These are phyloP conservation scores for Amanita phalloides DNA, from an alignment of 768 basidiomycete genomes.

Conservation along the genomic window DNA sequence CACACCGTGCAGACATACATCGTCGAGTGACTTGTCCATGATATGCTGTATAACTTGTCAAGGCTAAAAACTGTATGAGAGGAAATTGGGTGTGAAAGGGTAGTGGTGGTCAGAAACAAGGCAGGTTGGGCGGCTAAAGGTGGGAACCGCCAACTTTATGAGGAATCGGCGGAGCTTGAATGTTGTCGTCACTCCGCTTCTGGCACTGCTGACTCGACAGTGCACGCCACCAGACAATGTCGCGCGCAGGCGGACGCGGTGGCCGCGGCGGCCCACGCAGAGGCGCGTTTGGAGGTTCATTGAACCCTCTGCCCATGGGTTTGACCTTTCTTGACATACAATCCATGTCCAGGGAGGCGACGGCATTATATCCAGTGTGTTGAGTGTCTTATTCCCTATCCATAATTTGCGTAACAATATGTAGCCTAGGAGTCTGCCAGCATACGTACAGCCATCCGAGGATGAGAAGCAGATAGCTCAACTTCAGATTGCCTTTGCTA, in stretches of 20 bases:
- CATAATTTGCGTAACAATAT: conserved; percentile 8
- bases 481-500: conserved; percentile 55
- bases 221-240: conserved; percentile 18
- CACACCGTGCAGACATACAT: conserved; percentile 34
- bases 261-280: conserved; percentile 39
- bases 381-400: conserved; percentile 13
- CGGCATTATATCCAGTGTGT: conserved; percentile 75
- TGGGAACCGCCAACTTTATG: conserved; percentile 1
- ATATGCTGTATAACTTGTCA: conserved; percentile 8
- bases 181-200: conserved; percentile 16
- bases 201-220: conserved; percentile 6
- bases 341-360: conserved; percentile 63
- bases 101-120: conserved; percentile 24
- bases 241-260: conserved; percentile 31
- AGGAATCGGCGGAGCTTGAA: conserved; percentile 31
- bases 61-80: conserved; percentile 8
- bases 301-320: conserved; percentile 60
- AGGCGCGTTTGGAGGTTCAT: conserved; percentile 46
- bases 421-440: conserved; percentile 61
- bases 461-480: conserved; percentile 59
- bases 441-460: conserved; percentile 52
- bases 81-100: conserved; percentile 13
- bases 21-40: conserved; percentile 83
- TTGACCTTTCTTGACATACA: conserved; percentile 75
- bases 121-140: conserved; percentile 7